Base-by-base conservation (phyloP, 176 grass and related monocot species). In the Phoenix dactylifera region DNA sequence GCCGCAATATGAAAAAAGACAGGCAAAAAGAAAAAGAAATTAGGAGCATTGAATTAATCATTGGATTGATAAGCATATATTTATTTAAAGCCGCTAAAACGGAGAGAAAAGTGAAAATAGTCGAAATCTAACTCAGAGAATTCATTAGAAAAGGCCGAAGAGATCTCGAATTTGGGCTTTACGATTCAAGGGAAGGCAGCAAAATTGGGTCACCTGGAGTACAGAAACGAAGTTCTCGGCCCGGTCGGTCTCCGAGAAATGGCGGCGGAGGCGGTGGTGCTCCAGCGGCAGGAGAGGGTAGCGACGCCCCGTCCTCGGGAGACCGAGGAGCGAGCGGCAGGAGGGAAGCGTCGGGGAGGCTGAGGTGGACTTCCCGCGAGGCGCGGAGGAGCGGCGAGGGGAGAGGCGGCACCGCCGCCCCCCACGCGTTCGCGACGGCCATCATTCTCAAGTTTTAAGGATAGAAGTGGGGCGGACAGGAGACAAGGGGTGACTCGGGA, bases 211-310 rank as follows among this genome's bases (percentile, higher is more conserved):
- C 61, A 91, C 83, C 88, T 82, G 77, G 22, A 97, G 81, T 16
- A 91, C 68, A 52, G 93, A 97, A 4, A 77, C 81, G 59, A 80
- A 85, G 79, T 69, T 97, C 78, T 97, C 87, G 26, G 81, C 76
- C 76, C 85, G 93, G 51, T 88, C 87, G 54, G 79, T 86, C 59
- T 91, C 84, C 10, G 82, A 80, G 75, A 97, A 91, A 77, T 97
- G 87, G 17, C 78, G 78, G 62, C 68, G 18, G 66, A 52, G 10
- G 22, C 7, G 52, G n/a, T 39, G 22, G 32, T 49, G 24, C 52
- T 66, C 35, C 73, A 59, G n/a, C 60, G 49, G 56, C 67, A 72
- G 54, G 75, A 80, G 44, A 72, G 59, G 25, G 57, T 18, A 7
- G 63, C 50, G 24, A 72, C 35, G 7, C 59, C 18, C 26, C 70